Conservation (phyloP, 495 filamentous ascomycete genomes). For the Parathielavia appendiculata region DNA sequence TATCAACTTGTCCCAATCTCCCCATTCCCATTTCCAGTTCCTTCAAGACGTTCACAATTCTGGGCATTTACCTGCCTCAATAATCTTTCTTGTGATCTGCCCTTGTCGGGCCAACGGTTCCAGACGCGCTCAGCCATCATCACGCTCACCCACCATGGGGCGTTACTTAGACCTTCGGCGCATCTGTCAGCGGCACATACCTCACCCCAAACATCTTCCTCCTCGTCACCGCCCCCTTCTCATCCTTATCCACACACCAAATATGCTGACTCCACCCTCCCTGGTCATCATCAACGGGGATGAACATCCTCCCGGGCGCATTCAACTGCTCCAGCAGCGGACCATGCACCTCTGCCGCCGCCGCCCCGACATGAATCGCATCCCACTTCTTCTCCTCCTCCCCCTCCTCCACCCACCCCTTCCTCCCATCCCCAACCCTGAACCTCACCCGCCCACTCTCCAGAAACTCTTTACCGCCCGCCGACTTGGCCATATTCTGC, state of each 20-base stretch:
- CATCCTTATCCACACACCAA: constrained; percentile 85
- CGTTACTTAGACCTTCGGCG: constrained; percentile 44
- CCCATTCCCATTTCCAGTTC: no score
- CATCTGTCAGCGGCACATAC: constrained; percentile 93
- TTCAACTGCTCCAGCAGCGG: constrained; percentile 73
- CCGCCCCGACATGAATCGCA: constrained; percentile 94
- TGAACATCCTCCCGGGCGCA: constrained; percentile 76
- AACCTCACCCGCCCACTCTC: constrained; percentile 61
- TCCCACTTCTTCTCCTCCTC: constrained; percentile 51
- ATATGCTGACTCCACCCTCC: constrained; percentile 61
- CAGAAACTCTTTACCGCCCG: constrained; percentile 59
- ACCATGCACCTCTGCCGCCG: constrained; percentile 67
- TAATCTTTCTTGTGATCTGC: no score
- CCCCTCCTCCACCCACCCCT: constrained; percentile 56
- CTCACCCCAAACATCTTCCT: constrained; percentile 75
- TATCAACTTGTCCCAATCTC: no score
- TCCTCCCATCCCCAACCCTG: constrained; percentile 73
- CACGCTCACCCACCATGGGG: background rate
- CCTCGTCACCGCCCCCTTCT: constrained; percentile 65
- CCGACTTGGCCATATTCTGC: constrained; percentile 67
- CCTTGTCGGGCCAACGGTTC: no score
- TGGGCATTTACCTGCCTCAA: no score
- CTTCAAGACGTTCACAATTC: no score
- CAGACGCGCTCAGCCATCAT: no score
- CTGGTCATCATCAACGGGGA: constrained; percentile 67